A percentile compares a stretch with the other conserved stretches of the same genome.
These are phyloP conservation scores for Hygrophorus russula DNA, from an alignment of 768 basidiomycete genomes.

Conservation along the genomic window DNA sequence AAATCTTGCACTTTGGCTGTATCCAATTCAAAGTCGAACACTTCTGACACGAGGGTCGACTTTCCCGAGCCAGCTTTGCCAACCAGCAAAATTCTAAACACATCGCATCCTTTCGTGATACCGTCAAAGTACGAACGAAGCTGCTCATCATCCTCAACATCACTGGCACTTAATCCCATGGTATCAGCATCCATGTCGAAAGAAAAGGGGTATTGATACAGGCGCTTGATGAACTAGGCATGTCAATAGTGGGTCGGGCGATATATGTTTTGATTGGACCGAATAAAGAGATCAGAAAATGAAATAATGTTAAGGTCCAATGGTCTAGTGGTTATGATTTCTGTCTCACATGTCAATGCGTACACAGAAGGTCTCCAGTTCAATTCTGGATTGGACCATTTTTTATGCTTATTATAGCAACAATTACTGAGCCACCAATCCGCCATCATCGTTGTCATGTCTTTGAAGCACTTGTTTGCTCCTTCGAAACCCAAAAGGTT, in stretches of 20 bases:
- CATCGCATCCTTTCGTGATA: background rate
- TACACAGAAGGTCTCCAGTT: constrained; percentile 27
- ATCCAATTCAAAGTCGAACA: background rate
- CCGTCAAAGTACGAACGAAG: background rate
- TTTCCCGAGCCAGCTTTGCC: background rate
- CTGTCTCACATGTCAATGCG: constrained; percentile 18
- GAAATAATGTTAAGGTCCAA: too few species aligned
- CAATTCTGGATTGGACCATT: constrained; percentile 34
- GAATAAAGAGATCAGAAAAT: too few species aligned
- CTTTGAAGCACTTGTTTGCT: too few species aligned
- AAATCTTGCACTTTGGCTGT: background rate
- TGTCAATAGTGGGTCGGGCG: too few species aligned
- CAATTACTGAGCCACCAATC: too few species aligned
- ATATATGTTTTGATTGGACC: too few species aligned
- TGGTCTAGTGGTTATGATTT: constrained; percentile 43
- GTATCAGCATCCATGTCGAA: background rate
- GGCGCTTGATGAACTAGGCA: too few species aligned
- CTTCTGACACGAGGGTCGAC: background rate
- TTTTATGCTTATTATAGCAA: constrained; percentile 15
- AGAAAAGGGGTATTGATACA: too few species aligned
- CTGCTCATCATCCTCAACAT: background rate
- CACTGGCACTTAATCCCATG: background rate
- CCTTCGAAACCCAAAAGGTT: background rate
- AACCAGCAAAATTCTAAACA: background rate
- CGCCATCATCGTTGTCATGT: too few species aligned